These are phyloP conservation scores for Senna siamea DNA, from an alignment of 306 rosid genomes.

Conservation along the genomic window DNA sequence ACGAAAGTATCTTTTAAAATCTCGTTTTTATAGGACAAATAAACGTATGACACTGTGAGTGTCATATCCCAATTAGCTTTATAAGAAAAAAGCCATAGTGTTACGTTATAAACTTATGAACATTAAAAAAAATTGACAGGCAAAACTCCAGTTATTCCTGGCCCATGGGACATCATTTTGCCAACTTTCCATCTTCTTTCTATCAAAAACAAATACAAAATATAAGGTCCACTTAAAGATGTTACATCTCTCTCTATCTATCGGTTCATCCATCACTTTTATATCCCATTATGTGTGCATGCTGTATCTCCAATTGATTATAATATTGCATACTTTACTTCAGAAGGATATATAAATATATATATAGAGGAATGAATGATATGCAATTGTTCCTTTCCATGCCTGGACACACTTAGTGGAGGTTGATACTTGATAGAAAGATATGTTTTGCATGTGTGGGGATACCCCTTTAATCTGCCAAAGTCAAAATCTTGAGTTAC, in stretches of 20 bases:
- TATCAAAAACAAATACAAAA: conserved; percentile 27
- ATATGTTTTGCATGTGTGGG: conserved; percentile 39
- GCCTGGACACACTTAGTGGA: conserved; percentile 49
- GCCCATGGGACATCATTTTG: conserved; percentile 29
- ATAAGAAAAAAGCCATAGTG: neutral
- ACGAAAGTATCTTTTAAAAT: conserved; percentile 17
- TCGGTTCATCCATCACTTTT: conserved; percentile 33
- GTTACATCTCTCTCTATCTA: neutral
- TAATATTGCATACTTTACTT: conserved; percentile 26
- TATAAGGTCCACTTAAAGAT: conserved; percentile 30
- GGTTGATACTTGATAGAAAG: conserved; percentile 38
- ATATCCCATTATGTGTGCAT: conserved; percentile 46
- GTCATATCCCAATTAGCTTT: conserved; percentile 17
- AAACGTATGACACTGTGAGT: neutral
- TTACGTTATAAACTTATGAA: neutral
- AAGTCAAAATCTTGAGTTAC: conserved; percentile 40
- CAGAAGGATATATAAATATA: neutral
- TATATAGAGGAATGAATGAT: conserved; percentile 31
- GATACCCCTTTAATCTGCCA: conserved; percentile 18
- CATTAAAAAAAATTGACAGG: neutral
- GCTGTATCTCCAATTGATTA: neutral
- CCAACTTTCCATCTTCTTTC: conserved; percentile 3
- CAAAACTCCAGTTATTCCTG: neutral
- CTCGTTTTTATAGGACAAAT: neutral
- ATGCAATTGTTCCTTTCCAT: conserved; percentile 36